Conservation (phyloP, 306 rosid species). For the Glycine tomentella region DNA sequence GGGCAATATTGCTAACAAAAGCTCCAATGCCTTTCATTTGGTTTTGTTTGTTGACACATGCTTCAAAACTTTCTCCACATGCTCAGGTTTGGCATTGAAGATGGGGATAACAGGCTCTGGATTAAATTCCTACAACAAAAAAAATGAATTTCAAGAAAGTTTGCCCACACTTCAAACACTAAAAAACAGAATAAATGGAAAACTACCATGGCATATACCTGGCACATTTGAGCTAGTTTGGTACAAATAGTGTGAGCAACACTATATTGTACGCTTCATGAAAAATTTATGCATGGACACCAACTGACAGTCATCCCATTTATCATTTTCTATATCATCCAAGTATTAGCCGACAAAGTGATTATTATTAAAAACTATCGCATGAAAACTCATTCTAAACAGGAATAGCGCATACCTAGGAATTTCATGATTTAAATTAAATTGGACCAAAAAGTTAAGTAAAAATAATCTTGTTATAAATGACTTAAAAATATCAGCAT, state of each 20-base stretch:
- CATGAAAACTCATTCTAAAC: not conserved
- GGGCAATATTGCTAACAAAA: conserved; percentile 85
- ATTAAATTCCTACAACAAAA: conserved; percentile 63
- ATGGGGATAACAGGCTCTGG: conserved; percentile 82
- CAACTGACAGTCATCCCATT: conserved; percentile 95
- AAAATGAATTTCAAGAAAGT: not conserved
- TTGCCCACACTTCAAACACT: conserved; percentile 2
- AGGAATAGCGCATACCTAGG: not conserved
- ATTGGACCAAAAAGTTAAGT: too few species aligned
- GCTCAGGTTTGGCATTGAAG: conserved; percentile 73
- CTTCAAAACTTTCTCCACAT: conserved; percentile 82
- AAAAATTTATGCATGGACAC: conserved; percentile 97
- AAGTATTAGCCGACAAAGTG: conserved; percentile 21
- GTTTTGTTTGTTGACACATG: conserved; percentile 66
- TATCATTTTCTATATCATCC: conserved; percentile 85
- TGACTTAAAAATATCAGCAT: too few species aligned
- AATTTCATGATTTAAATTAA: too few species aligned
- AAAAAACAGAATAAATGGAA: conserved; percentile 34
- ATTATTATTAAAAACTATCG: conserved; percentile 9
- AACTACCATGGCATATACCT: conserved; percentile 96
- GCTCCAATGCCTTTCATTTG: conserved; percentile 83
- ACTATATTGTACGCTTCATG: conserved; percentile 85
- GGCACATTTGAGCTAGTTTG: conserved; percentile 97
- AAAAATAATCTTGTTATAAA: too few species aligned
- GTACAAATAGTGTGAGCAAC: conserved; percentile 84